Percentiles rank a stretch among this genome's conserved stretches.
These are phyloP conservation scores for Eimeria praecox DNA, from an alignment of 169 alveolate species.

Conservation along the genomic window DNA sequence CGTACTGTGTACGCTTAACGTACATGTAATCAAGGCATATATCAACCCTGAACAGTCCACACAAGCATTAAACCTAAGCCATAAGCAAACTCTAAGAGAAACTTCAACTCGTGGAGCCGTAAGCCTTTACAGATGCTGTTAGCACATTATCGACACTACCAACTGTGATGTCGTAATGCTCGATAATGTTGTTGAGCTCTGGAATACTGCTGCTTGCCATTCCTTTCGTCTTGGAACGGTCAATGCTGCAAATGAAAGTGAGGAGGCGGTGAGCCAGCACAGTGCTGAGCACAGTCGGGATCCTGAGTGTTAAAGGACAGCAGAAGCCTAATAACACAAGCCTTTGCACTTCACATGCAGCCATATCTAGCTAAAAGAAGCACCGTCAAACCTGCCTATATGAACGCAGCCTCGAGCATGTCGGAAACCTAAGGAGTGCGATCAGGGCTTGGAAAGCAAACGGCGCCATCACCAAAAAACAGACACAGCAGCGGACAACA, in stretches of 20 bases:
- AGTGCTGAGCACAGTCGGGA: slow-evolving; percentile 42
- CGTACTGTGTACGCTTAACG: slow-evolving; percentile 28
- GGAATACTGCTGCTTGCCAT: slow-evolving; percentile 21
- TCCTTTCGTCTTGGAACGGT: slow-evolving; percentile 62
- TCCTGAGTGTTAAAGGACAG: background rate
- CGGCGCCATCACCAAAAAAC: background rate
- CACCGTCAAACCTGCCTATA: background rate
- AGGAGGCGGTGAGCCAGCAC: slow-evolving; percentile 41
- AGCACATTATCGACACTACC: background rate
- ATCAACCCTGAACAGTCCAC: slow-evolving; percentile 2
- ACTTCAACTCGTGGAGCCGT: background rate
- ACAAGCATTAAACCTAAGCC: background rate
- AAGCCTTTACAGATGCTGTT: background rate
- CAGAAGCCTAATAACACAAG: background rate
- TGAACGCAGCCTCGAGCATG: background rate
- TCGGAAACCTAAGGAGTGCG: background rate
- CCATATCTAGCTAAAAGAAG: background rate
- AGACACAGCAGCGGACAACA: background rate
- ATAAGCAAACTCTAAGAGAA: background rate
- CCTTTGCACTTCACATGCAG: background rate
- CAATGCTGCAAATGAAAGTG: slow-evolving; percentile 48
- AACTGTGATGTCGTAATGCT: background rate
- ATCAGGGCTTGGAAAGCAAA: background rate
- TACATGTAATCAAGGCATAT: slow-evolving; percentile 57
- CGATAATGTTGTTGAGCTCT: background rate